These are phyloP conservation scores for Boletus fagicola DNA, from an alignment of 768 basidiomycete species.

Conservation along the genomic window DNA sequence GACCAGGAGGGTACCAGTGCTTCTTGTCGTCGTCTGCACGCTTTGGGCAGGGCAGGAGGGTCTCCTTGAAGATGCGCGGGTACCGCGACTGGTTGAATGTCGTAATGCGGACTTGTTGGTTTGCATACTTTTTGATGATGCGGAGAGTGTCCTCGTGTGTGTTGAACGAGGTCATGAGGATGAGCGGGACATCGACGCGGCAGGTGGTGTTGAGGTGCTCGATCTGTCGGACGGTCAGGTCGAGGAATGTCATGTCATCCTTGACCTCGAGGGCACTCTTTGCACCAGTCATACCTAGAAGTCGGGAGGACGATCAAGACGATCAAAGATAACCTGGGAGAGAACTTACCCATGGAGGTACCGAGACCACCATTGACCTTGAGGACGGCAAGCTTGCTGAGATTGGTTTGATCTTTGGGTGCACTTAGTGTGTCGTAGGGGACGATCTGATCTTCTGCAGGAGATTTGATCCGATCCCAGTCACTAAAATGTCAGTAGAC, in stretches of 20 bases:
- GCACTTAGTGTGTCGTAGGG: constrained; percentile 52
- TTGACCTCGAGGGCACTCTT: constrained; percentile 76
- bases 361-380: constrained; percentile 78
- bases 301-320: not conserved
- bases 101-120: constrained; percentile 72
- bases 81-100: constrained; percentile 74
- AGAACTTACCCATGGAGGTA: constrained; percentile 53
- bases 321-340: not conserved
- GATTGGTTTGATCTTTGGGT: constrained; percentile 45
- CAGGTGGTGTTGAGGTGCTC: constrained; percentile 66
- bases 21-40: constrained; percentile 59
- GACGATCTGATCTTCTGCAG: constrained; percentile 60
- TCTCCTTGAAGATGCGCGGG: constrained; percentile 71
- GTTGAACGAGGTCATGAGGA: constrained; percentile 83
- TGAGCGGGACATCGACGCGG: constrained; percentile 70
- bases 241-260: constrained; percentile 69
- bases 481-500: constrained; percentile 23
- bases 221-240: constrained; percentile 60
- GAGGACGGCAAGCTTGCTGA: constrained; percentile 72
- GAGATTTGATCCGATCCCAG: constrained; percentile 55
- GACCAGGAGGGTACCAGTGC: constrained; percentile 75
- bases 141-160: constrained; percentile 75
- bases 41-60: constrained; percentile 60
- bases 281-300: constrained; percentile 53
- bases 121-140: constrained; percentile 78